phyloP scores from a whole-genome alignment of 108 stramenopile genomes.

The Tribonema minus region DNA sequence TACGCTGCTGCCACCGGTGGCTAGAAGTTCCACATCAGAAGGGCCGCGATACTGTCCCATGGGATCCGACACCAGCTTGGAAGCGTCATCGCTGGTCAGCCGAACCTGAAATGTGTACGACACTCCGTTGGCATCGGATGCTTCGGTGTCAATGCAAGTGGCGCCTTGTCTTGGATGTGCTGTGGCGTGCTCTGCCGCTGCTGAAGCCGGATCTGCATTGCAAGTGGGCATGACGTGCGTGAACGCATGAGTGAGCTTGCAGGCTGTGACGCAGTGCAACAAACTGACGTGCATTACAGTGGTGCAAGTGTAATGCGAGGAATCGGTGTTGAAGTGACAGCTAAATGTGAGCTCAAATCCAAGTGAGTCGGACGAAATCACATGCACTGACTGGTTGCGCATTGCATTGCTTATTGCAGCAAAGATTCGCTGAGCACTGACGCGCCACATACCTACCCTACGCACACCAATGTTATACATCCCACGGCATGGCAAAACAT shows the following conservation, averaged over 20 bases:
- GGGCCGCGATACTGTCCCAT: background rate
- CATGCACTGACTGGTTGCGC: no score
- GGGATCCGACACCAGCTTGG: background rate
- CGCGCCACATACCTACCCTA: no score
- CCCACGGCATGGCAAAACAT: no score
- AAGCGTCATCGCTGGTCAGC: background rate
- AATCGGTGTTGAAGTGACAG: no score
- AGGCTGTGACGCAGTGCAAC: no score
- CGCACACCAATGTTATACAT: no score
- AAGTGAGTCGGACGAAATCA: no score
- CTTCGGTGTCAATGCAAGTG: background rate
- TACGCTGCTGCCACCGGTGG: background rate
- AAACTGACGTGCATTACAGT: no score
- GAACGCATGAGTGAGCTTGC: background rate
- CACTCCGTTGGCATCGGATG: background rate
- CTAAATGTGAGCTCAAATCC: no score
- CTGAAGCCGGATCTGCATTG: background rate
- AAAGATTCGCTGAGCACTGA: no score
- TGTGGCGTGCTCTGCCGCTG: background rate
- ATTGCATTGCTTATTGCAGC: no score
- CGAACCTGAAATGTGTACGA: background rate
- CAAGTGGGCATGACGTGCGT: background rate
- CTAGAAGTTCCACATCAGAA: background rate
- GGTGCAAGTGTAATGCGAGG: no score
- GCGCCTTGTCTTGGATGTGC: background rate